phyloP scores from a whole-genome alignment of 106 monocot species.

The Allium cepa region DNA sequence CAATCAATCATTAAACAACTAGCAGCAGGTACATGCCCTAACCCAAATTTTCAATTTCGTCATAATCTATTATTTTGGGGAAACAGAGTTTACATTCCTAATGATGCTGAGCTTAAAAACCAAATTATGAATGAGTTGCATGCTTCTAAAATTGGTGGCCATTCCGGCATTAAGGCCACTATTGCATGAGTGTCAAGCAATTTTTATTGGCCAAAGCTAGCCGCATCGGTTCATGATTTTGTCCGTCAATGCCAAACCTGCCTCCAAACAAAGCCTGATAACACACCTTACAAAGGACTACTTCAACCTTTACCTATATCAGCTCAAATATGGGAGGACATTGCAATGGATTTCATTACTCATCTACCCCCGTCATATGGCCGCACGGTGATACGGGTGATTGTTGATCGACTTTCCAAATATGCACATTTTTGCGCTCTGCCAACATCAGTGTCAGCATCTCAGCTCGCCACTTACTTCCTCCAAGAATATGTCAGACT shows the following conservation, averaged over 20 bases:
- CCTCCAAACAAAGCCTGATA: not conserved
- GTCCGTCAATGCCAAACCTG: not conserved
- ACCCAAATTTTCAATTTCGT: too few relatives aligned
- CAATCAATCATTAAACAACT: too few relatives aligned
- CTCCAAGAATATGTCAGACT: not conserved
- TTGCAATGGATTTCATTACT: constrained; percentile 16
- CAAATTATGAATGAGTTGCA: not conserved
- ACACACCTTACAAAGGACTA: not conserved
- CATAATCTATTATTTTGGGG: too few relatives aligned
- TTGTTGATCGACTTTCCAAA: constrained; percentile 12
- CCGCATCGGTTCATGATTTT: not conserved
- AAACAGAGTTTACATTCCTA: too few relatives aligned
- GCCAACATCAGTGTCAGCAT: not conserved
- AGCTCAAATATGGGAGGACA: constrained; percentile 3
- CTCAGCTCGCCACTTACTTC: not conserved
- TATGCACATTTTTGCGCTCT: too few relatives aligned
- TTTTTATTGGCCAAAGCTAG: not conserved
- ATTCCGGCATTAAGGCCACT: constrained; percentile 3
- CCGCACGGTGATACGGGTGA: not conserved
- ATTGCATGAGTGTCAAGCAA: not conserved
- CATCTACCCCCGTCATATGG: not conserved
- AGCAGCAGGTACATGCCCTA: too few relatives aligned
- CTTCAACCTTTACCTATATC: constrained; percentile 12
- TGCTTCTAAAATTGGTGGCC: not conserved
- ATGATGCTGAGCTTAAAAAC: too few relatives aligned